Evolutionary conservation across 2,329 filamentous ascomycete genomes (phyloP).

Genomic region (Pseudogymnoascus sp.): DNA sequence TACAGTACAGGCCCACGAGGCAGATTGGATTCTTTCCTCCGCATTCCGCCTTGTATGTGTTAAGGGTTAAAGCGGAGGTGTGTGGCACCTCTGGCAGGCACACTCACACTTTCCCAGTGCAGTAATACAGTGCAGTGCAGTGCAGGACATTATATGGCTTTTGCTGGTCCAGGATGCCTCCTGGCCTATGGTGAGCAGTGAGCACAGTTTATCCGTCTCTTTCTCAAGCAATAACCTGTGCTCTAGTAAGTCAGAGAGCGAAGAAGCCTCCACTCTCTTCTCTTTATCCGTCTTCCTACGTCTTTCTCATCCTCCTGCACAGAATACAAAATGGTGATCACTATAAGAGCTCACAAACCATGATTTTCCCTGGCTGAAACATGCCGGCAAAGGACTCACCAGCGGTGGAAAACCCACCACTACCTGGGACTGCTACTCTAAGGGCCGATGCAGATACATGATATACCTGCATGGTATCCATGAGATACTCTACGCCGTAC

Average conservation of each 20-base stretch:
- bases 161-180: background rate
- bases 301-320: background rate
- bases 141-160: background rate
- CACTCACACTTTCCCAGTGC: background rate
- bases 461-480: background rate
- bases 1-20: background rate
- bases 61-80: background rate
- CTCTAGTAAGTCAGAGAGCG: background rate
- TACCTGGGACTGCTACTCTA: background rate
- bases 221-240: background rate
- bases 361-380: background rate
- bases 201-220: background rate
- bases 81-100: background rate
- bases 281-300: background rate
- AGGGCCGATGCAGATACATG: slow-evolving; percentile 2
- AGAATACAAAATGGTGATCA: background rate
- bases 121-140: background rate
- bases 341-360: background rate
- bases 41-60: background rate
- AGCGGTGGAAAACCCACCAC: background rate
- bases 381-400: background rate
- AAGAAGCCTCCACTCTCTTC: background rate
- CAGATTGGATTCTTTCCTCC: background rate
- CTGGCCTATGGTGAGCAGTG: background rate
- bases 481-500: background rate